Percentiles rank a stretch among this genome's conserved stretches.
Conservation (phyloP, 495 filamentous ascomycete genomes). For the Chaetomidium leptoderma region DNA sequence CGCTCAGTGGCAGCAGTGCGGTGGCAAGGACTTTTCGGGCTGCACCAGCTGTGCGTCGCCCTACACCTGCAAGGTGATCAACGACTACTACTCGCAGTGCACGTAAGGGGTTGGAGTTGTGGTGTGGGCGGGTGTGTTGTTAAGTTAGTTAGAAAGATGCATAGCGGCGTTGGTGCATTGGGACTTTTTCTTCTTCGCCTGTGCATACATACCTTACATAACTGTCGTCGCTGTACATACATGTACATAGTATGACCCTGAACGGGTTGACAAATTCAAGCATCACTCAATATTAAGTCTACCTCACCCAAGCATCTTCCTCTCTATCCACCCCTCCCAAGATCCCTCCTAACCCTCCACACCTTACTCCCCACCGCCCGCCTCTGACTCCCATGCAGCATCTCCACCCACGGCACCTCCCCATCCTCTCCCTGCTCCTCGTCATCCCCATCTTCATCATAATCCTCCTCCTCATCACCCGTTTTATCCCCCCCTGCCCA, state of each 20-base stretch:
- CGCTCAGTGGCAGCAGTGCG: constrained; percentile 42
- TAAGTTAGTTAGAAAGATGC: too few relatives aligned
- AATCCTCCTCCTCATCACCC: constrained; percentile 16
- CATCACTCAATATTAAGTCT: too few relatives aligned
- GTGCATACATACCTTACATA: too few relatives aligned
- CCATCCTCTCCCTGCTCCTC: constrained; percentile 15
- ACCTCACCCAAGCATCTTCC: background rate
- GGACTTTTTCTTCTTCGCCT: too few relatives aligned
- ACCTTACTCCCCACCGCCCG: constrained; percentile 48
- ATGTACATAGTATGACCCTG: background rate
- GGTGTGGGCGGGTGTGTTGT: too few relatives aligned
- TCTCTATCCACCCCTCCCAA: constrained; percentile 33
- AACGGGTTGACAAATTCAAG: too few relatives aligned
- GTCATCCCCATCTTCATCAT: constrained; percentile 19
- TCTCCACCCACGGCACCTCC: constrained; percentile 50
- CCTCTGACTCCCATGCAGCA: constrained; percentile 44
- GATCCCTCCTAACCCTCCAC: constrained; percentile 53
- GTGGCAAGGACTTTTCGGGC: constrained; percentile 39
- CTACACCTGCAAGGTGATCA: constrained; percentile 38
- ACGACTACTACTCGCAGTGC: constrained; percentile 42
- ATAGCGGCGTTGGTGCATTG: too few relatives aligned
- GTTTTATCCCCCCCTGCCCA: constrained; percentile 6
- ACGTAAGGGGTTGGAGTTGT: too few relatives aligned
- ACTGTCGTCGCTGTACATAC: too few relatives aligned
- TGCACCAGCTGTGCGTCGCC: constrained; percentile 38